These are phyloP conservation scores for Arthrobotrys sphaeroides DNA, from an alignment of 2,329 filamentous ascomycete species.

Conservation along the genomic window DNA sequence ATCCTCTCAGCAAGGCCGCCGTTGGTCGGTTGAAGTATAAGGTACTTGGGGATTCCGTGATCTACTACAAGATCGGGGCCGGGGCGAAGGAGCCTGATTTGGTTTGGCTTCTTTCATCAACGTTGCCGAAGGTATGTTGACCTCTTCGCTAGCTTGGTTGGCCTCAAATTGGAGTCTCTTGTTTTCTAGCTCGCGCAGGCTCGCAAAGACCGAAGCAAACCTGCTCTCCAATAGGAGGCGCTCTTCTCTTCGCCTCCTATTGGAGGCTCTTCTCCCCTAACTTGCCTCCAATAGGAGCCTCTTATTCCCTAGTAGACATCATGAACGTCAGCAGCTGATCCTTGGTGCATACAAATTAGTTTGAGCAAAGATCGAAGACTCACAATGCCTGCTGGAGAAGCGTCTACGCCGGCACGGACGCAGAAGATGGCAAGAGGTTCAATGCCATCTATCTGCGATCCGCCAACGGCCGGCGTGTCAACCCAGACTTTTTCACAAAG, in stretches of 20 bases:
- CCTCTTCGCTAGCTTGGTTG: background rate
- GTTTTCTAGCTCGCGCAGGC: no score
- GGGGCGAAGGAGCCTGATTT: background rate
- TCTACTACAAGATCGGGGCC: slow-evolving; percentile 2
- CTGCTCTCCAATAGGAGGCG: no score
- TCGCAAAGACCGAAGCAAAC: no score
- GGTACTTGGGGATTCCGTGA: background rate
- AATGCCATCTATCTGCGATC: background rate
- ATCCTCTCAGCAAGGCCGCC: background rate
- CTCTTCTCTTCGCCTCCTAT: no score
- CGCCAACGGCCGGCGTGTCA: background rate
- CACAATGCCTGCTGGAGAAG: background rate
- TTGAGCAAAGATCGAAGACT: background rate
- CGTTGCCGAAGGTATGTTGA: slow-evolving; percentile 10
- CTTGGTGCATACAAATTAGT: background rate
- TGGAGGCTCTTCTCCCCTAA: no score
- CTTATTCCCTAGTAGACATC: no score
- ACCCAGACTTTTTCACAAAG: background rate
- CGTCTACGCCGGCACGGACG: background rate
- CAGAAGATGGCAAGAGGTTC: background rate
- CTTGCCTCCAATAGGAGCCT: background rate
- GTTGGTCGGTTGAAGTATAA: slow-evolving; percentile 15
- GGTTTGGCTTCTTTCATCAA: background rate
- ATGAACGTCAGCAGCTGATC: background rate
- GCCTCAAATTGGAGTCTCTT: no score